Evolutionary conservation across 257 asterid genomes (phyloP).

Genomic region (Solanum bulbocastanum): DNA sequence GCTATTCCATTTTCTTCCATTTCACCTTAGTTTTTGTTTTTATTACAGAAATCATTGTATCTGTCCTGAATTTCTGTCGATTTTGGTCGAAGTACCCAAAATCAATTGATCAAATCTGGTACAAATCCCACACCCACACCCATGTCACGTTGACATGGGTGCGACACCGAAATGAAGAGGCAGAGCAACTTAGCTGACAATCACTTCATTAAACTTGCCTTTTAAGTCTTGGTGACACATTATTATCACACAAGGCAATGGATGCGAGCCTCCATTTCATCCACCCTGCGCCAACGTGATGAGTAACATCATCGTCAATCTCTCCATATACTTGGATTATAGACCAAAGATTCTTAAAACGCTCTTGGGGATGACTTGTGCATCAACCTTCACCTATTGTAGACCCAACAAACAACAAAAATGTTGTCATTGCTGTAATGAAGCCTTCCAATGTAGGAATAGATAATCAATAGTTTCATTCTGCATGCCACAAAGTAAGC

Average conservation of each 20-base stretch:
- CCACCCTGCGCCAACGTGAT: neutral
- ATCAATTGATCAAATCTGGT: neutral
- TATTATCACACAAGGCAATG: neutral
- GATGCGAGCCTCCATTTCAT: neutral
- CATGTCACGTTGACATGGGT: neutral
- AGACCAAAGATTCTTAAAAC: neutral
- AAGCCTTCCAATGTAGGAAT: neutral
- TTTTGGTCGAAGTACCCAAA: neutral
- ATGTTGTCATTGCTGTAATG: neutral
- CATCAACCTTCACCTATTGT: neutral
- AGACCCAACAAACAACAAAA: neutral
- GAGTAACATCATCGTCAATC: neutral
- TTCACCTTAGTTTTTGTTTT: neutral
- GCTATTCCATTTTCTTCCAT: neutral
- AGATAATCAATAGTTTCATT: neutral
- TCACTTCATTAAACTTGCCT: neutral
- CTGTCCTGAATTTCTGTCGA: neutral
- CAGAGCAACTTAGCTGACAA: neutral
- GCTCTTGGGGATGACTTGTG: neutral
- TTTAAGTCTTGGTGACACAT: neutral
- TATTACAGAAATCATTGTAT: neutral
- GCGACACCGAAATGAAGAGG: neutral
- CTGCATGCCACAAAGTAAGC: neutral
- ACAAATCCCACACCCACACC: neutral
- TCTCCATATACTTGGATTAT: neutral